A percentile compares a stretch with the other conserved stretches of the same genome.
These are phyloP conservation scores for Tarenaya hassleriana DNA, from an alignment of 345 rosid genomes.

Conservation along the genomic window DNA sequence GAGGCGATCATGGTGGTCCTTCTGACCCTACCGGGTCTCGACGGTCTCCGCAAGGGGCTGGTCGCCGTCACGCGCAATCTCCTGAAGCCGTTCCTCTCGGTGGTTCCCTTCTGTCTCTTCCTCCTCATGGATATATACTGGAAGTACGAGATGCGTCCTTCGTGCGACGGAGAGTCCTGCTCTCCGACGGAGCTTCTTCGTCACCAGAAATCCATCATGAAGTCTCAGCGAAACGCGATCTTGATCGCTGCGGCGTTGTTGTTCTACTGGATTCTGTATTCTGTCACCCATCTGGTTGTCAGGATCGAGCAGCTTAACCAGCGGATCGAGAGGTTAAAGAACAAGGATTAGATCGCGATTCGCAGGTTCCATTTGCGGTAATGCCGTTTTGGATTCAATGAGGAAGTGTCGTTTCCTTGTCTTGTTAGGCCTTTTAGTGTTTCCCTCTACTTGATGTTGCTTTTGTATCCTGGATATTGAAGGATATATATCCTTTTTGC, in stretches of 20 bases:
- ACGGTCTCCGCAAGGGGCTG: constrained; percentile 58
- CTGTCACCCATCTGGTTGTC: constrained; percentile 57
- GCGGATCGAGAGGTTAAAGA: constrained; percentile 67
- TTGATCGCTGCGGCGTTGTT: constrained; percentile 62
- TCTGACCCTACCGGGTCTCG: constrained; percentile 77
- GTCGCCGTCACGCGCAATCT: constrained; percentile 76
- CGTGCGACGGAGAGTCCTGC: constrained; percentile 63
- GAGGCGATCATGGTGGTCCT: constrained; percentile 89
- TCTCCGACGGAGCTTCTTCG: constrained; percentile 72
- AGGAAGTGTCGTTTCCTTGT: neutral
- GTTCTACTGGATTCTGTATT: constrained; percentile 80
- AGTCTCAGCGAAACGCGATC: constrained; percentile 85
- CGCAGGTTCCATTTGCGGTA: neutral
- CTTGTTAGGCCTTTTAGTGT: neutral
- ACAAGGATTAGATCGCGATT: constrained; percentile 20
- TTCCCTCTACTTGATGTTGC: neutral
- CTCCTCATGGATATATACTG: constrained; percentile 84
- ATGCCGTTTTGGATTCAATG: neutral
- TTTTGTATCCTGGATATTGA: neutral
- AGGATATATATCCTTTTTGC: neutral
- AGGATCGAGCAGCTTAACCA: constrained; percentile 69
- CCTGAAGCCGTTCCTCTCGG: constrained; percentile 71
- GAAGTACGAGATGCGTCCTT: constrained; percentile 84
- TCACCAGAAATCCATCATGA: constrained; percentile 87
- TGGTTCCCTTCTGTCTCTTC: constrained; percentile 81